These are phyloP conservation scores for Diutina ranongensis DNA, from an alignment of 1,139 yeast genomes.

Conservation along the genomic window DNA sequence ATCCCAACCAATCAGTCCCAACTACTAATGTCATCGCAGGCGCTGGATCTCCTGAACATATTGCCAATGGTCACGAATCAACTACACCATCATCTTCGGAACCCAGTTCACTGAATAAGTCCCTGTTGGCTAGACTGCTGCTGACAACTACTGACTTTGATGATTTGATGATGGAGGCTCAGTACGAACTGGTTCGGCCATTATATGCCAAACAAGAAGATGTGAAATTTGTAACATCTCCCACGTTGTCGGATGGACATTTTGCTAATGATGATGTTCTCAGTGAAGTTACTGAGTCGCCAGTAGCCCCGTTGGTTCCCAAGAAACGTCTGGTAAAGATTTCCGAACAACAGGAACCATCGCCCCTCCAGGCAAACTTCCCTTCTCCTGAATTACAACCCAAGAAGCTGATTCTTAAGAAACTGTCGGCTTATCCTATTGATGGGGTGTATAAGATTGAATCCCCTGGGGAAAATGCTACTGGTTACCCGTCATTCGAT, in stretches of 20 bases:
- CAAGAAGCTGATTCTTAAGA: not conserved
- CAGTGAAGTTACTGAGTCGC: not conserved
- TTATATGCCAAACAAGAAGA: not conserved
- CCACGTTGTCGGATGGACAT: too few relatives aligned
- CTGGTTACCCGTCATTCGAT: not conserved
- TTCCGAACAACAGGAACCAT: not conserved
- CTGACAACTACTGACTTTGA: conserved; percentile 2
- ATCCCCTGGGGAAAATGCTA: not conserved
- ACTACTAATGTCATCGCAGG: too few relatives aligned
- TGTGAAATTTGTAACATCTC: not conserved
- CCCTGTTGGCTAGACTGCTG: not conserved
- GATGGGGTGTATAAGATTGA: not conserved
- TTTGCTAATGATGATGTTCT: too few relatives aligned
- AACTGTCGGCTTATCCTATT: not conserved
- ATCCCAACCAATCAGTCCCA: too few relatives aligned
- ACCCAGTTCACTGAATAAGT: not conserved
- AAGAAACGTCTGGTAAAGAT: not conserved
- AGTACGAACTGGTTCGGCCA: conserved; percentile 4
- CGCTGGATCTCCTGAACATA: not conserved
- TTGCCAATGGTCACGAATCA: not conserved
- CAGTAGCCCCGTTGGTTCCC: not conserved
- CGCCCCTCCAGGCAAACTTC: not conserved
- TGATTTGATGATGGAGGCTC: conserved; percentile 3
- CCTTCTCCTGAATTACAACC: not conserved
- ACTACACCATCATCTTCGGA: not conserved